Percentiles rank a stretch among this genome's conserved stretches.
These are phyloP conservation scores for Acacia crassicarpa DNA, from an alignment of 306 rosid species.

Conservation along the genomic window DNA sequence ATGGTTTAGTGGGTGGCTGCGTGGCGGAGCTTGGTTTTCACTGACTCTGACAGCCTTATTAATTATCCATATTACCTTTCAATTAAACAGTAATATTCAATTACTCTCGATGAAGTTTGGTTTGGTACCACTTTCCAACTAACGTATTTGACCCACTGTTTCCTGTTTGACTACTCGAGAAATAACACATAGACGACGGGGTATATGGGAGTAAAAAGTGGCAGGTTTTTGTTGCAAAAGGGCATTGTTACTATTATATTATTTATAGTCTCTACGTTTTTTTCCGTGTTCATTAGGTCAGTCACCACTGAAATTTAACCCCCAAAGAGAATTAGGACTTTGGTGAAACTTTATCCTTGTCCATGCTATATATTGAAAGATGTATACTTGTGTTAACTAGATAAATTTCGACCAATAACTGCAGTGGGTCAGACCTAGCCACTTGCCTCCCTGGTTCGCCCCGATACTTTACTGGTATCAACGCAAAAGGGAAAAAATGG, in stretches of 20 bases:
- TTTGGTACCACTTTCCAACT: slow-evolving; percentile 29
- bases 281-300: not conserved
- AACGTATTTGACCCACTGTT: slow-evolving; percentile 36
- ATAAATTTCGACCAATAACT: too few species aligned
- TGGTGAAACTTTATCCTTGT: too few species aligned
- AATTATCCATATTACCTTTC: not conserved
- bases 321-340: not conserved
- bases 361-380: too few species aligned
- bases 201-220: not conserved
- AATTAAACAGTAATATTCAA: not conserved
- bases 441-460: not conserved
- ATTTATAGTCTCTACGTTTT: not conserved
- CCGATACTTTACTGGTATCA: not conserved
- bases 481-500: not conserved
- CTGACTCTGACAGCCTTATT: slow-evolving; percentile 38
- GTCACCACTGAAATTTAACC: not conserved
- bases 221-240: not conserved
- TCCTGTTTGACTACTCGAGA: not conserved
- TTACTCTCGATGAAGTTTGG: slow-evolving; percentile 22
- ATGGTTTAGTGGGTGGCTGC: slow-evolving; percentile 42
- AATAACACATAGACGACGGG: not conserved
- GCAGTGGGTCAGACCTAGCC: not conserved
- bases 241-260: not conserved
- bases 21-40: slow-evolving; percentile 39
- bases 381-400: too few species aligned